Conservation (phyloP, 2,329 filamentous ascomycete genomes). For the Talaromyces sp. region DNA sequence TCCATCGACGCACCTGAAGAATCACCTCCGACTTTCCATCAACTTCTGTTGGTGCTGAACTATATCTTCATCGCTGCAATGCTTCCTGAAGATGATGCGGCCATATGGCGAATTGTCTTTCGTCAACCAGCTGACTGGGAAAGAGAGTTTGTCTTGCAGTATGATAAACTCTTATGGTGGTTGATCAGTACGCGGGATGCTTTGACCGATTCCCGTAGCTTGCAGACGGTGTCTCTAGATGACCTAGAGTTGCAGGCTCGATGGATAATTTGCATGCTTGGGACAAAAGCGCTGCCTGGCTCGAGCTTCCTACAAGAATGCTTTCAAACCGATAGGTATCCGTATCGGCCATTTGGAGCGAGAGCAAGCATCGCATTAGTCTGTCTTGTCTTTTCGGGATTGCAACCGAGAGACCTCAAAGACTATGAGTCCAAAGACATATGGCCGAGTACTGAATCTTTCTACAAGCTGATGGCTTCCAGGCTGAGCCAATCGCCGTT, state of each 20-base stretch:
- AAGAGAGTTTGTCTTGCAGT: neutral
- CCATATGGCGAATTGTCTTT: neutral
- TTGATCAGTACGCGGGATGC: neutral
- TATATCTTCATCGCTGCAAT: neutral
- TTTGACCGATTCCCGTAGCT: neutral
- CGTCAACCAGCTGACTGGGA: neutral
- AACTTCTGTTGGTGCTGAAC: neutral
- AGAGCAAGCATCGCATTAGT: conserved; percentile 1
- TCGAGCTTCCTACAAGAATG: neutral
- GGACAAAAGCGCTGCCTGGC: neutral
- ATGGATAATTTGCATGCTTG: neutral
- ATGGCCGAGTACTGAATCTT: neutral
- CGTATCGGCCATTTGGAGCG: conserved; percentile 4
- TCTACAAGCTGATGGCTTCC: neutral
- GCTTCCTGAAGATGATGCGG: neutral
- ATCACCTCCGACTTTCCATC: neutral
- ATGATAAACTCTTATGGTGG: neutral
- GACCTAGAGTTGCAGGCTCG: conserved; percentile 1
- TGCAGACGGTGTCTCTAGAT: neutral
- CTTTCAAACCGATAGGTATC: neutral
- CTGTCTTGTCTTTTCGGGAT: neutral
- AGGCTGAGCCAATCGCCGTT: neutral
- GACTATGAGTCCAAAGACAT: neutral
- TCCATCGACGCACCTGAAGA: neutral
- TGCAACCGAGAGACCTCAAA: neutral